phyloP scores from a whole-genome alignment of 768 basidiomycete species.

The Agaricus sinodeliciosus region DNA sequence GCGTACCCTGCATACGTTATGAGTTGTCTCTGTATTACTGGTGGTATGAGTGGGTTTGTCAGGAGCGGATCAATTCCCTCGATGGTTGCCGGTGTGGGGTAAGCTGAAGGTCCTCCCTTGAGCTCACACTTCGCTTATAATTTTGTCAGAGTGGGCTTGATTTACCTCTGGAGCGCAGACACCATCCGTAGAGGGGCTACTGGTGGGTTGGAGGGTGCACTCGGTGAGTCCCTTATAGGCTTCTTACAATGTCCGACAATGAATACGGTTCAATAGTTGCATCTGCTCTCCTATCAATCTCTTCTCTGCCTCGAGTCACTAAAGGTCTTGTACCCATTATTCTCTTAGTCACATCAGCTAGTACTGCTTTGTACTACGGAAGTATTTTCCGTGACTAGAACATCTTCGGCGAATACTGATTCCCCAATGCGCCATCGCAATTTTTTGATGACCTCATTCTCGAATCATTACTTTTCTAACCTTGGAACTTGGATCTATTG shows the following conservation, averaged over 20 bases:
- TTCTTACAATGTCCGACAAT: neutral
- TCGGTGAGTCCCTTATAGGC: conserved; percentile 41
- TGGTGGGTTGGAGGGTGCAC: conserved; percentile 70
- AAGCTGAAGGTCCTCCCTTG: conserved; percentile 15
- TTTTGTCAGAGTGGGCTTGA: conserved; percentile 55
- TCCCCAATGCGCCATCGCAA: too few species aligned
- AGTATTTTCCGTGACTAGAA: conserved; percentile 44
- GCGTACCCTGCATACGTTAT: conserved; percentile 77
- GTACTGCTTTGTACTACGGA: conserved; percentile 64
- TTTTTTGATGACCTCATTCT: too few species aligned
- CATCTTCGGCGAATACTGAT: too few species aligned
- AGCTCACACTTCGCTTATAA: neutral
- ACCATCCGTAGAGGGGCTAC: conserved; percentile 64
- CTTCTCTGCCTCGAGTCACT: conserved; percentile 62
- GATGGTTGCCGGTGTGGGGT: conserved; percentile 80
- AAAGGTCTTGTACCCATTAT: conserved; percentile 71
- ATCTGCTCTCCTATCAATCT: conserved; percentile 66
- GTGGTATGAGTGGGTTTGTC: conserved; percentile 68
- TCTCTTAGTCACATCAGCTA: conserved; percentile 55
- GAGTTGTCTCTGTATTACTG: conserved; percentile 69
- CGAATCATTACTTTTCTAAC: too few species aligned
- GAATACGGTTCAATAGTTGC: conserved; percentile 42
- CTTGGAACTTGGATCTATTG: too few species aligned
- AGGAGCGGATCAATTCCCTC: conserved; percentile 77
- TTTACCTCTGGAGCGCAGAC: conserved; percentile 78